Evolutionary conservation across 805 yeast genomes (phyloP), one percentile per base, ranked within the genome.

Genomic region (Teunomyces pallodes): DNA sequence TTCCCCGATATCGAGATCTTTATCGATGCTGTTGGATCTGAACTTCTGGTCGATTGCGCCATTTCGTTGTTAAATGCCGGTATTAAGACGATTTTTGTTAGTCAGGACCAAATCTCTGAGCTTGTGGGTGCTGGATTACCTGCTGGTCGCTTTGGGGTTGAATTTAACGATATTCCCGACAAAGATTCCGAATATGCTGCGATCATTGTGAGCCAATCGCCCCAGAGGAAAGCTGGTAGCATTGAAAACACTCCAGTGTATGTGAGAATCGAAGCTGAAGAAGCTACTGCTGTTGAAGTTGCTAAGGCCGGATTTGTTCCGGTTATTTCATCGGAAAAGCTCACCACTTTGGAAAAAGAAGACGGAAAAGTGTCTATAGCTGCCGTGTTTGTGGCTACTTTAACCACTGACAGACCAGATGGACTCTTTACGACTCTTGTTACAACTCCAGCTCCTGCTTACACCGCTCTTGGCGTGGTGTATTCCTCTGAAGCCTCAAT

Each of bases 401-500:
- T 88, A 54, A 76, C 75, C 17, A 86, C 96, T 3, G 99, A 94
- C 66, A 83, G 99, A 60, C 72, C 77, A 4, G 99, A 94, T 65
- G 92, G 90, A 0, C 76, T 92, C 38, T 91, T 70, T 70, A 80
- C 97, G 9, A 89, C 99, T 1, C 72, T 94, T 46, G 96, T 94
- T 36, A 73, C 83, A 47, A 83, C 87, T 49, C 84, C 84, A 48
- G 83, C 91, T 1, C 76, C 76, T 7, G 49, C 70, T n/a, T 58
- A 61, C 46, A 61, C 75, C 26, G 76, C 78, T 1, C 74, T 94
- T 45, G 99, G 99, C 4, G 76, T 92, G 27, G 97, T 92, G 8
- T 94, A 90, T 70, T 92, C 98, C 0, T 89, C 96, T 0, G 69
- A 69, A 36, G 90, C 86, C 57, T 88, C 96, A 30, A 82, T 94